Percentiles rank a stretch among this genome's conserved stretches.
Evolutionary conservation across 2,329 filamentous ascomycete species (phyloP).

Genomic region (Stachybotrys echinatus): DNA sequence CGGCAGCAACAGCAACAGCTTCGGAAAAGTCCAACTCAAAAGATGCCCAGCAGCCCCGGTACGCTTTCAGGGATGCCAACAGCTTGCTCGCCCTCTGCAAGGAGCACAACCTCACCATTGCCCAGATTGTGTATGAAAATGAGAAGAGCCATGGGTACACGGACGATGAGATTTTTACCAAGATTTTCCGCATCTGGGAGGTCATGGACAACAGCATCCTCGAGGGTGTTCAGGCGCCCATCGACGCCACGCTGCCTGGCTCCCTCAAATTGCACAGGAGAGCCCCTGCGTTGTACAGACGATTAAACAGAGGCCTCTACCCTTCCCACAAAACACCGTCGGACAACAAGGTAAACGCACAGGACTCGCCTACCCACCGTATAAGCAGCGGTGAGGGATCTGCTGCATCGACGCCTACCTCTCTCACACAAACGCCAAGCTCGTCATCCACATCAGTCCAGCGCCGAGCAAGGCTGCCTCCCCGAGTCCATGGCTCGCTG

Average conservation of each 20-base stretch:
- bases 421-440: neutral
- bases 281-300: conserved; percentile 38
- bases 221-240: conserved; percentile 40
- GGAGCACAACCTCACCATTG: conserved; percentile 46
- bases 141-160: conserved; percentile 46
- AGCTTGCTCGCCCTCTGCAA: conserved; percentile 41
- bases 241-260: conserved; percentile 35
- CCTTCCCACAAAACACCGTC: conserved; percentile 17
- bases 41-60: conserved; percentile 30
- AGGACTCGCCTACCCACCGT: neutral
- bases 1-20: conserved; percentile 9
- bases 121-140: conserved; percentile 46
- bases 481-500: conserved; percentile 37
- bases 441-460: neutral
- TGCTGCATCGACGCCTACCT: neutral
- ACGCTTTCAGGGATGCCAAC: conserved; percentile 40
- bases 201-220: conserved; percentile 48
- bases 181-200: conserved; percentile 43
- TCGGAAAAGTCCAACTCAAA: conserved; percentile 9
- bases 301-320: conserved; percentile 41
- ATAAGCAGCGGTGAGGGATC: neutral
- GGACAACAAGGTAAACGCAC: conserved; percentile 4
- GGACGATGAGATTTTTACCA: conserved; percentile 42
- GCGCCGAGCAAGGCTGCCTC: conserved; percentile 20
- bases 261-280: conserved; percentile 42